These are phyloP conservation scores for Exophiala dermatitidis DNA, from an alignment of 2,329 filamentous ascomycete species.

Conservation along the genomic window DNA sequence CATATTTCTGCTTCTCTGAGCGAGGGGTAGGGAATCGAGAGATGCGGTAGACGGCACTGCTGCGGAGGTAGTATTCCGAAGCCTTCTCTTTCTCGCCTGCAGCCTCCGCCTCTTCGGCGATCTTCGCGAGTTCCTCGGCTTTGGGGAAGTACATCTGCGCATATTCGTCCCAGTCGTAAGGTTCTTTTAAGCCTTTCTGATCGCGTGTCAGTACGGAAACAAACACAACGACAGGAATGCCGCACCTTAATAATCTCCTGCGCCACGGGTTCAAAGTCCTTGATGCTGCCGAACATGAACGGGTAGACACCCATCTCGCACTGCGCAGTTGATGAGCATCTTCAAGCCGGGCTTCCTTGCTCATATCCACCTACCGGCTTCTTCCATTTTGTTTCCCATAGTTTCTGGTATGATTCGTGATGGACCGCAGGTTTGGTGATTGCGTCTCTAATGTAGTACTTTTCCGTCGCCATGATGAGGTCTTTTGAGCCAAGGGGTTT, in stretches of 20 bases:
- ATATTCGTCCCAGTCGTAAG: conserved; percentile 55
- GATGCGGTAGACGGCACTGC: conserved; percentile 66
- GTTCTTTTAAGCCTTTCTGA: conserved; percentile 56
- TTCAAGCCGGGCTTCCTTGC: background rate
- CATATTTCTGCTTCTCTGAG: conserved; percentile 26
- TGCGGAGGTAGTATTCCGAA: conserved; percentile 46
- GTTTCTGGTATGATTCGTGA: conserved; percentile 52
- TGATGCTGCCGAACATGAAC: conserved; percentile 64
- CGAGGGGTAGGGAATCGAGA: conserved; percentile 54
- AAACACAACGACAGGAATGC: conserved; percentile 1
- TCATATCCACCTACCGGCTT: conserved; percentile 45
- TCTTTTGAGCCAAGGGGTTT: background rate
- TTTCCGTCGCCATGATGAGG: conserved; percentile 21
- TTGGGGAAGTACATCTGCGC: conserved; percentile 56
- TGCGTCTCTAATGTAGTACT: conserved; percentile 38
- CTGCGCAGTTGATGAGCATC: conserved; percentile 28
- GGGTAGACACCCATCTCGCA: conserved; percentile 60
- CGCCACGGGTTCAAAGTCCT: conserved; percentile 66
- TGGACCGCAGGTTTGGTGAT: conserved; percentile 48
- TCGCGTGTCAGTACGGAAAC: background rate
- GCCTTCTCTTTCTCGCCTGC: conserved; percentile 48
- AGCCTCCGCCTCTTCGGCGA: conserved; percentile 47
- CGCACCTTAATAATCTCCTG: conserved; percentile 52
- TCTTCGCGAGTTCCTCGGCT: conserved; percentile 50
- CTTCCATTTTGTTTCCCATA: conserved; percentile 75